Evolutionary conservation across 1,284 basidiomycete species (phyloP), one percentile per base, ranked within the genome.

Genomic region (Coniophora puteana): DNA sequence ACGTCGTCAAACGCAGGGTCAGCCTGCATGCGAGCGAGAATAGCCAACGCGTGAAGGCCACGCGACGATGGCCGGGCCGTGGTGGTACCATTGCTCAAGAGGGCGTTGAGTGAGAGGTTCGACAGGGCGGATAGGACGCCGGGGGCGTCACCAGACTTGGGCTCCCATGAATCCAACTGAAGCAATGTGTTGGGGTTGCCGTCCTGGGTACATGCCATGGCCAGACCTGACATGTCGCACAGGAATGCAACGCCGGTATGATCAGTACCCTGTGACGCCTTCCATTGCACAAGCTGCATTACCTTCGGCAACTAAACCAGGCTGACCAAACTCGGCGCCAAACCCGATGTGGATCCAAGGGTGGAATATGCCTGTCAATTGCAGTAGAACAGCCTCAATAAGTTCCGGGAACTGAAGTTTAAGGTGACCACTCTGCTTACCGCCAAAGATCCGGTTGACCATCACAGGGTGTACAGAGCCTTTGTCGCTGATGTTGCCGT

Each of bases 11-110:
- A 55, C 14, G 59, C 54, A 18, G 59, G 52, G 46, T 78, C 74
- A 2, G 65, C 63, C n/a, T 71, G 51, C 29, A 77, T 58, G 18
- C 71, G 66, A 10, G 71, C 64, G 20, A 78, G 47, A 32, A 75
- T 66, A 3, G 66, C 68, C 24, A 80, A 58, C 0, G 72, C 68
- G 42, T 67, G 61, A 8, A 48, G 38, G 39, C 44, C 48, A 34
- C 44, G 24, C 34, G 44, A 46, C 18, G 36, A 52, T 12, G 12
- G 45, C 32, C 41, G 36, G 14, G 36, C 53, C 6, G 18, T 32
- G 12, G 48, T 51, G 28, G 47, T 23, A 17, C 46, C 45, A 16
- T 48, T 46, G 8, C 46, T 38, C 48, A 53, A 51, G 52, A 54
- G 59, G 28, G 27, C 20, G 16, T 41, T 13, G 16, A 47, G 39